Evolutionary conservation across 257 asterid species (phyloP).

Genomic region (Leptodermis oblonga): DNA sequence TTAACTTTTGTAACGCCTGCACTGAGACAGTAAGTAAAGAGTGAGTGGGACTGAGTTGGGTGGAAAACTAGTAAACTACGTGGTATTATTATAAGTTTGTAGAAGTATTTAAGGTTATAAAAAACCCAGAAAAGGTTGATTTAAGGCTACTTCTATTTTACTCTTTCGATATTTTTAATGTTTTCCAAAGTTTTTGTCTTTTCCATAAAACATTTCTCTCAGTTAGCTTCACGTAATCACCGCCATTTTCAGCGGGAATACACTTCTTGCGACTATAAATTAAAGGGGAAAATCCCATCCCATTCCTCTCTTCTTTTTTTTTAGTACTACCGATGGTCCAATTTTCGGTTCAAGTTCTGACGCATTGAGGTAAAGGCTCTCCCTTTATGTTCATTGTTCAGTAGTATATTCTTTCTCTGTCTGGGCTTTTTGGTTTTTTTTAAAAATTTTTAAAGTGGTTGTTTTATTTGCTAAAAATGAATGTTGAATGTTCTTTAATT

Average conservation of each 20-base stretch:
- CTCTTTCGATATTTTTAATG: conserved; percentile 45
- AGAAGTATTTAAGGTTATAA: too few relatives aligned
- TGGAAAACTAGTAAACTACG: background rate
- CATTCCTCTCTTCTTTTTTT: conserved; percentile 1
- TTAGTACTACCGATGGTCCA: conserved; percentile 7
- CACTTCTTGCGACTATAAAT: conserved; percentile 8
- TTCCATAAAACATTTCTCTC: conserved; percentile 11
- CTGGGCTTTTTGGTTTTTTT: background rate
- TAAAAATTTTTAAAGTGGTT: too few relatives aligned
- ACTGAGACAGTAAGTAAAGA: conserved; percentile 15
- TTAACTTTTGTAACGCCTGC: conserved; percentile 30
- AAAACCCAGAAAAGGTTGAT: conserved; percentile 2
- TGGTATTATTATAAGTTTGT: background rate
- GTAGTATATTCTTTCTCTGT: background rate
- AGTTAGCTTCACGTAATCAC: conserved; percentile 41
- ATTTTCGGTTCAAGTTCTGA: background rate
- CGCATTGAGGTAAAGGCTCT: conserved; percentile 13
- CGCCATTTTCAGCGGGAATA: conserved; percentile 71
- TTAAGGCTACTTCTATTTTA: background rate
- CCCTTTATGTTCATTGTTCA: too few relatives aligned
- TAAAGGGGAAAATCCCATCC: background rate
- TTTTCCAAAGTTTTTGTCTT: conserved; percentile 58
- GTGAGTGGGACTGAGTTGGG: background rate
- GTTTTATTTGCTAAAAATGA: background rate
- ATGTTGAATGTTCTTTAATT: background rate